Percentiles rank a stretch among this genome's conserved stretches.
Conservation (phyloP, 2,329 filamentous ascomycete species). For the Penicillium hesseltinei region DNA sequence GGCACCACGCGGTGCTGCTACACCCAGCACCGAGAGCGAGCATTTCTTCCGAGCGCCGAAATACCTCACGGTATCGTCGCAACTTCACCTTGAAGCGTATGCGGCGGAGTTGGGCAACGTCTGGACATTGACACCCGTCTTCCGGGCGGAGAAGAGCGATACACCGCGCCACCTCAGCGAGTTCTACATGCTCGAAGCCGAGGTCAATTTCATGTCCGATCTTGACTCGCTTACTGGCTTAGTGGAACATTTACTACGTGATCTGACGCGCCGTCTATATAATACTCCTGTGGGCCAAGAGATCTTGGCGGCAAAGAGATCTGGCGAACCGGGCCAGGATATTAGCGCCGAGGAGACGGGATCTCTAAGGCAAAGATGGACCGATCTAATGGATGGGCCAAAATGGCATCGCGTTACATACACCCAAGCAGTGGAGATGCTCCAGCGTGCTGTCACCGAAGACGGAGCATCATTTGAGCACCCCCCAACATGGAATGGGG, state of each 20-base stretch:
- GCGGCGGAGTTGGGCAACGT: conserved; percentile 85
- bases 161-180: conserved; percentile 92
- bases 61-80: conserved; percentile 91
- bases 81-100: conserved; percentile 90
- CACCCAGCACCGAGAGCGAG: conserved; percentile 39
- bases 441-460: conserved; percentile 59
- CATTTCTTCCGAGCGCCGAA: conserved; percentile 83
- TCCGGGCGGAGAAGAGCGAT: conserved; percentile 89
- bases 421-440: conserved; percentile 67
- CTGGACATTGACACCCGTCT: conserved; percentile 91
- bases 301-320: conserved; percentile 50
- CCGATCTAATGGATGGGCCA: conserved; percentile 55
- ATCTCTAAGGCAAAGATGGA: conserved; percentile 67
- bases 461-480: conserved; percentile 60
- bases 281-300: conserved; percentile 55
- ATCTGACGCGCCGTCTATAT: conserved; percentile 52
- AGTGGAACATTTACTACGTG: conserved; percentile 74
- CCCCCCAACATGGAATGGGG: conserved; percentile 66
- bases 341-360: conserved; percentile 28
- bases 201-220: conserved; percentile 73
- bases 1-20: conserved; percentile 42
- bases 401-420: conserved; percentile 83
- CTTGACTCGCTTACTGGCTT: conserved; percentile 72
- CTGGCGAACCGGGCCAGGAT: conserved; percentile 44
- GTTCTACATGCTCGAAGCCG: conserved; percentile 97